Evolutionary conservation across 2,329 filamentous ascomycete genomes (phyloP), one percentile per base, ranked within the genome.

Genomic region (Ophiocordyceps camponoti-leonardi): DNA sequence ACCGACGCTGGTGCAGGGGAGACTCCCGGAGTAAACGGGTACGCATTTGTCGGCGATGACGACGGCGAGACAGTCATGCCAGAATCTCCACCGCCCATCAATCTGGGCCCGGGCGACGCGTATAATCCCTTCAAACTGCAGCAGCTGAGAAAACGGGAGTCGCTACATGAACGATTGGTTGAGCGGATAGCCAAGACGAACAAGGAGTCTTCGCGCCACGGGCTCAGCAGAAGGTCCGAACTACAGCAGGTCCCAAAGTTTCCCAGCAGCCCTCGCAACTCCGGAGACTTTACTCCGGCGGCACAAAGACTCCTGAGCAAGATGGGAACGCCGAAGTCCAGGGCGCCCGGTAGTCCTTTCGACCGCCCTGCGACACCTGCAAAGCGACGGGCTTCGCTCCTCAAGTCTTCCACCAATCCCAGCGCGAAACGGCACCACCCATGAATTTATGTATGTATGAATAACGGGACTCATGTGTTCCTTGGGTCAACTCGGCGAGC

Each of bases 21-120:
- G 61, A 96, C 90, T 0, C 92, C 90, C 0, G 75, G 86, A 2
- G 85, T 96, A 0, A 94, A 93, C 50, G 92, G 92, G 1, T 98
- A 95, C 60, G 77, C 86, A 0, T 96, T 94, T 62, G 88, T 98
- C 33, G 87, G 94, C 53, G 83, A 83, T 43, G 71, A 75, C 39
- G 73, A 75, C 0, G 71, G 71, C 16, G 65, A 67, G 16, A 53
- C 56, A 2, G 55, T 60, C 8, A n/a, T 46, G 6, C 22, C 45
- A 8, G 35, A 41, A 11, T 37, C 54, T 13, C 49, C 58, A 42
- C 63, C 67, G n/a, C 50, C 66, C 49, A 69, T 82, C 55, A 64
- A 79, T 45, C 65, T 83, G 8, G 73, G 77, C 1, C 66, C 72
- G 11, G 71, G 73, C 14, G 72, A 79, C 54, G 61, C 73, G n/a